These are phyloP conservation scores for Gardenia jasminoides DNA, from an alignment of 257 asterid genomes.

Conservation along the genomic window DNA sequence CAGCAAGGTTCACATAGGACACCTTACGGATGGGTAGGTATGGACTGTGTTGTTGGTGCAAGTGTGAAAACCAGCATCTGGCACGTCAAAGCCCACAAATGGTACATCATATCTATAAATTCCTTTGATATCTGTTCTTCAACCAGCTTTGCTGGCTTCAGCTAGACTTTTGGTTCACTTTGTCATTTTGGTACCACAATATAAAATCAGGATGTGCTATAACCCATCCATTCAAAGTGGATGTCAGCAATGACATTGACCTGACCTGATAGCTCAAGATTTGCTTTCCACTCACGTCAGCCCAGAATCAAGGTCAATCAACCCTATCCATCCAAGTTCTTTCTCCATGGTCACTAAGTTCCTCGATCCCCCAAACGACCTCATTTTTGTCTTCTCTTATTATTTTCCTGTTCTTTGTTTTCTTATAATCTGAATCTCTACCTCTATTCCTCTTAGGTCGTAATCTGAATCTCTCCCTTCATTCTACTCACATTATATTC, in stretches of 20 bases:
- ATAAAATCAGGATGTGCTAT: not conserved
- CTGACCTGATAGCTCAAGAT: not conserved
- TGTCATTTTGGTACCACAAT: too few species aligned
- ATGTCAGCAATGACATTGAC: not conserved
- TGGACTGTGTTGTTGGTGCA: not conserved
- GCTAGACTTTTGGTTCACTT: constrained; percentile 1
- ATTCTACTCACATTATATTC: too few species aligned
- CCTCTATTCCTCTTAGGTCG: not conserved
- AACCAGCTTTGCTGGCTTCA: not conserved
- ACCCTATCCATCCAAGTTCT: too few species aligned
- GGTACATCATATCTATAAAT: not conserved
- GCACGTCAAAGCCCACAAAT: not conserved
- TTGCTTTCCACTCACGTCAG: not conserved
- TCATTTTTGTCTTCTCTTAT: too few species aligned
- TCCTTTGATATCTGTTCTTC: not conserved
- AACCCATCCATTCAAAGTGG: not conserved
- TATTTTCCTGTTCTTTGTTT: too few species aligned
- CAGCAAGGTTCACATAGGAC: not conserved
- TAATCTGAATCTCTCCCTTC: not conserved
- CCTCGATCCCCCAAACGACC: not conserved
- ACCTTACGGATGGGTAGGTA: not conserved
- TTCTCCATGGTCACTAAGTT: not conserved
- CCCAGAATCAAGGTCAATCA: not conserved
- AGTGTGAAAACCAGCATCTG: not conserved
- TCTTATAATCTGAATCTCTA: too few species aligned